phyloP scores from a whole-genome alignment of 805 yeast genomes.

The Candida yuanshanica region DNA sequence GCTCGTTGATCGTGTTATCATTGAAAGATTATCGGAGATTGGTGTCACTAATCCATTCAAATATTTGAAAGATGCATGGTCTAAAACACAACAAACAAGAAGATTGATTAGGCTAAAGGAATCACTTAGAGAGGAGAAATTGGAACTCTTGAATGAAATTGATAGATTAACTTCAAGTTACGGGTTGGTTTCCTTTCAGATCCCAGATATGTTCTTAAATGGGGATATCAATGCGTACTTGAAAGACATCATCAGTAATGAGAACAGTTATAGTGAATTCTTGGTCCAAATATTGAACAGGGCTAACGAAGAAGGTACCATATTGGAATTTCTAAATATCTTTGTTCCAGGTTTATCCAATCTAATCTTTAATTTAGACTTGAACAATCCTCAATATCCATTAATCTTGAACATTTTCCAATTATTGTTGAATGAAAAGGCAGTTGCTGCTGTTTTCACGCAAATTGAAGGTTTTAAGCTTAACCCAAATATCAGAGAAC shows the following conservation, averaged over 20 bases:
- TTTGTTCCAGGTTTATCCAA: conserved; percentile 37
- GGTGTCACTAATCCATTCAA: conserved; percentile 44
- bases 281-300: conserved; percentile 50
- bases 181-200: conserved; percentile 63
- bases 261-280: conserved; percentile 36
- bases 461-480: conserved; percentile 49
- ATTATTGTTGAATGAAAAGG: conserved; percentile 50
- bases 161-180: conserved; percentile 50
- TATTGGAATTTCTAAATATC: conserved; percentile 52
- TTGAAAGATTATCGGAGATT: conserved; percentile 50
- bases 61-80: conserved; percentile 44
- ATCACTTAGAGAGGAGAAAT: conserved; percentile 31
- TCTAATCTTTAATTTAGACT: conserved; percentile 31
- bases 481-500: conserved; percentile 34
- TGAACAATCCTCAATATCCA: conserved; percentile 47
- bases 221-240: conserved; percentile 24
- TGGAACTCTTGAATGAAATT: conserved; percentile 40
- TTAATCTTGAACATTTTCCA: conserved; percentile 52
- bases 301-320: conserved; percentile 61
- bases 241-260: conserved; percentile 24
- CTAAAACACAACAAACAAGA: conserved; percentile 33
- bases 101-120: conserved; percentile 39
- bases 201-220: conserved; percentile 45
- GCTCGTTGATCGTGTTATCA: conserved; percentile 42
- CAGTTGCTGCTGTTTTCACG: conserved; percentile 56